These are phyloP conservation scores for Russula vinacea DNA, from an alignment of 768 basidiomycete genomes.

Conservation along the genomic window DNA sequence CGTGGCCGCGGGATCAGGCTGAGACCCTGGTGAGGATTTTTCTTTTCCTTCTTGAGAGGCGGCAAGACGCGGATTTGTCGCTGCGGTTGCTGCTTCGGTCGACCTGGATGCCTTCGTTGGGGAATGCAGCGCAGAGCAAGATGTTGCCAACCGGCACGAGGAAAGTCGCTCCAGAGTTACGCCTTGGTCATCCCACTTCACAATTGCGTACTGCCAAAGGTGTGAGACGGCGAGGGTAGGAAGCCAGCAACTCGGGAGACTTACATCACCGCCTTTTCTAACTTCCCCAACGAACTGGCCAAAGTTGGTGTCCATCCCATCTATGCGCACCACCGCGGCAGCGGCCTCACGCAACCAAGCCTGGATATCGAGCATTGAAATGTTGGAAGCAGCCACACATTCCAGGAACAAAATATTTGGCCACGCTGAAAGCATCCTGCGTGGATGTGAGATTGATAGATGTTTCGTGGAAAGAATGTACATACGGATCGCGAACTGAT, in stretches of 20 bases:
- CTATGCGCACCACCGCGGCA: background rate
- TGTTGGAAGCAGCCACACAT: background rate
- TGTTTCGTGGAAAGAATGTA: background rate
- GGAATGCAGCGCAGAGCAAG: conserved; percentile 15
- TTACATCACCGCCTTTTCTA: background rate
- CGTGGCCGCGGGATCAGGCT: background rate
- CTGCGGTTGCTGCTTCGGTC: background rate
- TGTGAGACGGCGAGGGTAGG: background rate
- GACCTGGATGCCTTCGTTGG: background rate
- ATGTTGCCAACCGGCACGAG: conserved; percentile 6
- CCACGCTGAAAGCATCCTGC: background rate
- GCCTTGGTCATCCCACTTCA: background rate
- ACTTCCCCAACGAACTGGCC: background rate
- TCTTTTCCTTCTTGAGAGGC: too few relatives aligned
- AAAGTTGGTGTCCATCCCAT: background rate
- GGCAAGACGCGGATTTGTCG: background rate
- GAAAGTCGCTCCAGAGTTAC: background rate
- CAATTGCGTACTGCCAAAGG: conserved; percentile 10
- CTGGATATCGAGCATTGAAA: background rate
- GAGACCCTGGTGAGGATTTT: background rate
- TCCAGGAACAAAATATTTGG: background rate
- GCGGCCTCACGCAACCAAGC: conserved; percentile 2
- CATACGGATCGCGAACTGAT: background rate
- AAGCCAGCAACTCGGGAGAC: background rate
- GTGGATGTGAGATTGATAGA: background rate